These are phyloP conservation scores for Alternaria panax DNA, from an alignment of 2,329 filamentous ascomycete genomes.

Conservation along the genomic window DNA sequence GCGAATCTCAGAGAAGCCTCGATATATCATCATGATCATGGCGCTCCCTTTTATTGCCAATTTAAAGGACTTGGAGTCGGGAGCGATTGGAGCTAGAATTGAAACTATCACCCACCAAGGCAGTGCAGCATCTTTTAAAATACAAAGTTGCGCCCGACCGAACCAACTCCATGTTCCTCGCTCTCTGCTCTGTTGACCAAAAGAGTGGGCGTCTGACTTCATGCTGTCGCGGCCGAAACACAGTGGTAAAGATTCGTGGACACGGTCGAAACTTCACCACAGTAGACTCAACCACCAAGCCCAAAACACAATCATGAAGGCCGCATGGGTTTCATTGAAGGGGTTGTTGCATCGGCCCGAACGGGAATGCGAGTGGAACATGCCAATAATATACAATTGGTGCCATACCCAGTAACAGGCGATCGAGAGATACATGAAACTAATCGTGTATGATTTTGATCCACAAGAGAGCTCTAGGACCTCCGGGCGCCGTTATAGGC, in stretches of 20 bases:
- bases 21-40: neutral
- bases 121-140: neutral
- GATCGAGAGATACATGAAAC: slow-evolving; percentile 1
- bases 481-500: neutral
- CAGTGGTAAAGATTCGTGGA: neutral
- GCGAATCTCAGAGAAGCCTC: neutral
- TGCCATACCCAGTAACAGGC: neutral
- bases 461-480: slow-evolving; percentile 2
- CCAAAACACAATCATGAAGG: slow-evolving; percentile 2
- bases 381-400: neutral
- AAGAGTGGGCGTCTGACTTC: neutral
- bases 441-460: neutral
- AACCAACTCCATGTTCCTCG: neutral
- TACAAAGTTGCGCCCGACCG: neutral
- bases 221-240: neutral
- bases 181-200: neutral
- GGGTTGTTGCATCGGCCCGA: neutral
- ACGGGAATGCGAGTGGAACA: neutral
- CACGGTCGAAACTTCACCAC: neutral
- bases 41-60: neutral
- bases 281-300: neutral
- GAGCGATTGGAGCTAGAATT: neutral
- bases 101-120: neutral
- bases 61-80: neutral
- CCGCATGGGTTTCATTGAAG: neutral